Percentiles rank a stretch among this genome's conserved stretches.
phyloP scores from a whole-genome alignment of 495 filamentous ascomycete genomes.

The Talaromyces nanjingensis region DNA sequence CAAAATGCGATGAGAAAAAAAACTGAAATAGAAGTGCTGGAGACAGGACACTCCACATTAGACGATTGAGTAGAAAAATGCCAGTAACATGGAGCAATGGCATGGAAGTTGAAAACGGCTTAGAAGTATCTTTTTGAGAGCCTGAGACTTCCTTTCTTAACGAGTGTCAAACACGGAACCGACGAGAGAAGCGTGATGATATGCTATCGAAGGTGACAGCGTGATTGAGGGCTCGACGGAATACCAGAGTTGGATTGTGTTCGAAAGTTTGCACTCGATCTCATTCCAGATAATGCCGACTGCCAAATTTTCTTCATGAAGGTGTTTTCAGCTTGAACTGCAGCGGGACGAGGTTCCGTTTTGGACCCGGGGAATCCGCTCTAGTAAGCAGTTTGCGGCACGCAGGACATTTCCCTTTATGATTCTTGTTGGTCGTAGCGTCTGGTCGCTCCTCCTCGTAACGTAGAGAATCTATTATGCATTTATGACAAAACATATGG shows the following conservation, averaged over 20 bases:
- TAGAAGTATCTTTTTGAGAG: not conserved
- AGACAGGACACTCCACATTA: not conserved
- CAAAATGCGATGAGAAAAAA: not conserved
- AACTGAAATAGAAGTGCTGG: not conserved
- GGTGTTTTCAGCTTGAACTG: slow-evolving; percentile 49
- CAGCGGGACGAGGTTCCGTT: slow-evolving; percentile 43
- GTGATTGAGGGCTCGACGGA: not conserved
- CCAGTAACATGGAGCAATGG: not conserved
- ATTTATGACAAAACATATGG: slow-evolving; percentile 80
- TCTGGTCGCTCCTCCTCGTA: slow-evolving; percentile 44
- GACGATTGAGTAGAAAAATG: not conserved
- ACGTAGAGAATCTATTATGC: slow-evolving; percentile 67
- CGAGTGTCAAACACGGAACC: not conserved
- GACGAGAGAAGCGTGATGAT: not conserved
- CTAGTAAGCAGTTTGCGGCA: slow-evolving; percentile 38
- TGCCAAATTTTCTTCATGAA: not conserved
- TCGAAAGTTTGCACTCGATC: not conserved
- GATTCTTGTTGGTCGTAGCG: slow-evolving; percentile 19
- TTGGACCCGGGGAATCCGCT: slow-evolving; percentile 21
- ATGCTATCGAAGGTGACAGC: not conserved
- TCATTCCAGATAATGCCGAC: not conserved
- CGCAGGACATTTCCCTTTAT: slow-evolving; percentile 33
- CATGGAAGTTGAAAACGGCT: not conserved
- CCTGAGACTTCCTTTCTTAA: not conserved
- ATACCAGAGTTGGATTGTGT: not conserved